These are phyloP conservation scores for Volvariella volvacea DNA, from an alignment of 1,284 basidiomycete genomes.

Conservation along the genomic window DNA sequence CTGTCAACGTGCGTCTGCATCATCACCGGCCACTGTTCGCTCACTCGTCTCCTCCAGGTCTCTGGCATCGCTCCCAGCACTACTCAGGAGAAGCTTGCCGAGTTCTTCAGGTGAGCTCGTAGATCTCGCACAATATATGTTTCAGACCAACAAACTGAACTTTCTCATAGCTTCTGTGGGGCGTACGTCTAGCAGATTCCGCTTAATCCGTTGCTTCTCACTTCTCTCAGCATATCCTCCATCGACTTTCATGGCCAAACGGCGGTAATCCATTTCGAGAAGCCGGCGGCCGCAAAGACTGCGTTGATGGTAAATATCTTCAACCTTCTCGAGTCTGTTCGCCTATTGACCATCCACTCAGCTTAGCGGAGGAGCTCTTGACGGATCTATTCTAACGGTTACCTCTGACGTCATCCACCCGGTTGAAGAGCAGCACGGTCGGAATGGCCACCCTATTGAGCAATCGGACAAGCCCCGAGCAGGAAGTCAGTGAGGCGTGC, in stretches of 20 bases:
- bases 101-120: constrained; percentile 71
- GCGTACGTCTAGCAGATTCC: constrained; percentile 34
- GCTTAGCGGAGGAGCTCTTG: constrained; percentile 70
- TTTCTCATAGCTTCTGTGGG: constrained; percentile 61
- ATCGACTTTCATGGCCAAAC: constrained; percentile 46
- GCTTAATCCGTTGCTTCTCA: background rate
- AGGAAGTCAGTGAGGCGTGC: constrained; percentile 67
- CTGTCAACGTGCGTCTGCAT: constrained; percentile 24
- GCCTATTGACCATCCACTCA: constrained; percentile 17
- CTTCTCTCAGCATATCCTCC: constrained; percentile 43
- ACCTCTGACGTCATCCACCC: constrained; percentile 56
- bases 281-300: constrained; percentile 72
- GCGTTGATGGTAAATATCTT: constrained; percentile 57
- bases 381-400: constrained; percentile 53
- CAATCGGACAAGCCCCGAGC: constrained; percentile 81
- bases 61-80: constrained; percentile 56
- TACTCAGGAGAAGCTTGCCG: constrained; percentile 51
- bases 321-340: background rate
- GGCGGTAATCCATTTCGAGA: constrained; percentile 69
- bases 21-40: background rate
- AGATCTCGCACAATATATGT: constrained; percentile 7
- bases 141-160: background rate
- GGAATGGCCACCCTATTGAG: constrained; percentile 39
- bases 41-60: constrained; percentile 38
- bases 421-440: constrained; percentile 38